A percentile compares a stretch with the other conserved stretches of the same genome.
phyloP scores from a whole-genome alignment of 495 filamentous ascomycete genomes.

The Penicillium coffeae region DNA sequence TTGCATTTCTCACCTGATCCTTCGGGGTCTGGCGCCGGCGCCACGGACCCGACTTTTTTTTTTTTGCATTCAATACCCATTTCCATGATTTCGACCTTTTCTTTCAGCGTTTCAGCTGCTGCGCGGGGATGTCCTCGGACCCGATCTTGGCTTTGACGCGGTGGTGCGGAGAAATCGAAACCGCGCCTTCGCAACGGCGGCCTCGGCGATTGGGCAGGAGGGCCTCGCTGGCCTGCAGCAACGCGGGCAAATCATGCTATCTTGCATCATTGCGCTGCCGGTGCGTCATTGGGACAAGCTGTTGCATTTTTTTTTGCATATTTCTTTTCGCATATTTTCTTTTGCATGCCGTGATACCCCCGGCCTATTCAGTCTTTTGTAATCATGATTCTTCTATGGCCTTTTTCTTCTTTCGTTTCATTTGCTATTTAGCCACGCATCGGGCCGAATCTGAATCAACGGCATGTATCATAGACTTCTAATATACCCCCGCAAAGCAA shows the following conservation, averaged over 20 bases:
- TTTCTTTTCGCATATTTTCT: constrained; percentile 11
- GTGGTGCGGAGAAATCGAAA: constrained; percentile 20
- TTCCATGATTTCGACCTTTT: not conserved
- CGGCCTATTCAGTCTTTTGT: constrained; percentile 15
- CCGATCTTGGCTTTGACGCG: constrained; percentile 11
- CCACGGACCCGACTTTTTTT: constrained; percentile 3
- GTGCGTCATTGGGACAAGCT: constrained; percentile 11
- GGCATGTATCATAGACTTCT: constrained; percentile 48
- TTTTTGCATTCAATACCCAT: constrained; percentile 5
- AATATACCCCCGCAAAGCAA: constrained; percentile 38
- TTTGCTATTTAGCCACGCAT: constrained; percentile 18
- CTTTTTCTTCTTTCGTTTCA: constrained; percentile 10
- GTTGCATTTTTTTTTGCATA: constrained; percentile 10
- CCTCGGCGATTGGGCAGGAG: constrained; percentile 13
- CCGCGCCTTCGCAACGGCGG: not conserved
- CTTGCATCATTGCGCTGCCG: constrained; percentile 6
- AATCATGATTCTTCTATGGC: constrained; percentile 13
- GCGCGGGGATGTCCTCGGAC: constrained; percentile 4
- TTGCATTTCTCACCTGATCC: not conserved
- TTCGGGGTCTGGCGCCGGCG: constrained; percentile 8
- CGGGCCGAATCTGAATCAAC: constrained; percentile 30
- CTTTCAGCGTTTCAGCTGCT: constrained; percentile 6
- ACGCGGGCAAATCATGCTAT: constrained; percentile 1
- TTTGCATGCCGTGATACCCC: constrained; percentile 16
- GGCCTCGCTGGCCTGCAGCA: not conserved